These are phyloP conservation scores for Penicillium lagena DNA, from an alignment of 495 filamentous ascomycete species.

Conservation along the genomic window DNA sequence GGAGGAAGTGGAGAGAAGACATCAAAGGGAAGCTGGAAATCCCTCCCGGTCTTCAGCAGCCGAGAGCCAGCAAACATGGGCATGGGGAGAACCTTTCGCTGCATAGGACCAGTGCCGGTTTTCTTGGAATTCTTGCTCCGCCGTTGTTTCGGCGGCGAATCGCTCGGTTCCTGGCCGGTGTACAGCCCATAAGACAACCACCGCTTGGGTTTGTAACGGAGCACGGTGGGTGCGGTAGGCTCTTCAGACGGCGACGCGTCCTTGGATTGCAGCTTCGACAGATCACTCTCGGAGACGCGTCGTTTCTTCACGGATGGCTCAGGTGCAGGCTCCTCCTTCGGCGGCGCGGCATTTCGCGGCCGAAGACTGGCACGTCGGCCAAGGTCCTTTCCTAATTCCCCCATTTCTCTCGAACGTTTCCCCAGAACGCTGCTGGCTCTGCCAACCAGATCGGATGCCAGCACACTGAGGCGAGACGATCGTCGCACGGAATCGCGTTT, in stretches of 20 bases:
- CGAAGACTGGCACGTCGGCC: conserved; percentile 36
- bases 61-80: conserved; percentile 61
- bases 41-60: conserved; percentile 57
- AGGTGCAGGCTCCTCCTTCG: conserved; percentile 23
- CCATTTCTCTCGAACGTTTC: conserved; percentile 44
- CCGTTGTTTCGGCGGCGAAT: conserved; percentile 58
- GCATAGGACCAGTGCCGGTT: conserved; percentile 33
- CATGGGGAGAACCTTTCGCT: conserved; percentile 50
- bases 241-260: conserved; percentile 28
- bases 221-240: conserved; percentile 25
- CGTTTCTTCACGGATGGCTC: conserved; percentile 41
- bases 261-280: conserved; percentile 36
- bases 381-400: conserved; percentile 36
- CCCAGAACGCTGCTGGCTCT: conserved; percentile 44
- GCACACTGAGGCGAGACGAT: conserved; percentile 34
- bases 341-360: conserved; percentile 23
- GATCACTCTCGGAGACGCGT: conserved; percentile 42
- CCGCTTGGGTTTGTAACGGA: conserved; percentile 48
- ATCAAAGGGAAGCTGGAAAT: conserved; percentile 86
- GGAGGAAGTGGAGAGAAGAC: conserved; percentile 79
- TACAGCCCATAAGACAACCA: conserved; percentile 85
- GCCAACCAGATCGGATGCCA: conserved; percentile 37
- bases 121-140: conserved; percentile 43
- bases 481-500: conserved; percentile 19
- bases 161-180: conserved; percentile 70